Evolutionary conservation across 2,329 filamentous ascomycete species (phyloP), one percentile per base, ranked within the genome.

Genomic region (Aspergillus alliaceus): DNA sequence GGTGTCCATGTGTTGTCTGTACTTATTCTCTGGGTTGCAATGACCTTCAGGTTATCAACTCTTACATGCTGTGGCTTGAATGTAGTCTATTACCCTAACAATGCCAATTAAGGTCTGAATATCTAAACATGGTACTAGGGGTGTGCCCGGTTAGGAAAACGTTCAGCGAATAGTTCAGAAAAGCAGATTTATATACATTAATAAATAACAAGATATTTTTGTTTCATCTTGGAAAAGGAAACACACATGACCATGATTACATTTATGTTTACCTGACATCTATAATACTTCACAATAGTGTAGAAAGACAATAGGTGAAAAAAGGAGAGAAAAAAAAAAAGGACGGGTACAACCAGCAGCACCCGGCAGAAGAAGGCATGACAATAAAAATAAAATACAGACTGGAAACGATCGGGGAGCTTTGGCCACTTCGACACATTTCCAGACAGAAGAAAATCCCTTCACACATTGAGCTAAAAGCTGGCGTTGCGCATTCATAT

Each of bases 321-420:
- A 39, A 22, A 24, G n/a, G n/a, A 49, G 49, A 42, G 35, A 54
- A 22, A 40, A 44, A 39, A 29, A 46, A 40, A 35, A 44, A 42
- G 46, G 25, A 46, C 14, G 50, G 54, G 59, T 58, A 54, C 57
- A 53, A 54, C 57, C 59, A 44, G 61, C 61, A 63, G 59, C 25
- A 53, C 48, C 34, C 29, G 48, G 44, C 53, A 51, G 52, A 59
- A 63, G 56, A 44, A n/a, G n/a, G n/a, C 40, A n/a, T 52, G 27
- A 42, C 31, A 54, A 56, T 59, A 42, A 53, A 51, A 46, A 51
- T 62, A 64, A 48, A 65, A 66, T 66, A 66, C 62, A 66, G 51
- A 53, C 58, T 31, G 57, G 52, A 57, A 54, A 56, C 51, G 22
- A 48, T 34, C 42, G 50, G 47, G 44, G 40, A 49, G 20, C 24